Percentiles rank a stretch among this genome's conserved stretches.
Conservation (phyloP, 345 rosid genomes). For the Euphorbia lathyris region DNA sequence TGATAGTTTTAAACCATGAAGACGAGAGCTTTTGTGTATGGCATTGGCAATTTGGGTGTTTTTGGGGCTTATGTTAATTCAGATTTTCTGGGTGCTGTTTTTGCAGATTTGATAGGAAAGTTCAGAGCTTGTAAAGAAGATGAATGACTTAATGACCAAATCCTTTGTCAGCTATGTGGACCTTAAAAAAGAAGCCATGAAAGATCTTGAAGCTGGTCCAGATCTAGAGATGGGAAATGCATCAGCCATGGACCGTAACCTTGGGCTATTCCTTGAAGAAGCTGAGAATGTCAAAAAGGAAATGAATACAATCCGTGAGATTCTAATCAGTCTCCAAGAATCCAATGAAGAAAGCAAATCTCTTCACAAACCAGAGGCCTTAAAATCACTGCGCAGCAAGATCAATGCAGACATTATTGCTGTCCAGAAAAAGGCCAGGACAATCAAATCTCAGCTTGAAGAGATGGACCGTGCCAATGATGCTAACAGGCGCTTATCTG, state of each 20-base stretch:
- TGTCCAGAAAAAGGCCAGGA: slow-evolving; percentile 59
- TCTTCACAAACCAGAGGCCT: slow-evolving; percentile 68
- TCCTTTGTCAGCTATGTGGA: slow-evolving; percentile 91
- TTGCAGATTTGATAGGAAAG: slow-evolving; percentile 6
- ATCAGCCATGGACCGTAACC: slow-evolving; percentile 55
- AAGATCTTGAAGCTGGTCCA: slow-evolving; percentile 81
- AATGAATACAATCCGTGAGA: slow-evolving; percentile 64
- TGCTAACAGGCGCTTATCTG: slow-evolving; percentile 78
- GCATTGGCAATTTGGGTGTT: too few relatives aligned
- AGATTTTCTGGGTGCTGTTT: neutral
- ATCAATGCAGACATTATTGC: slow-evolving; percentile 70
- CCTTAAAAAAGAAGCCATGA: slow-evolving; percentile 87
- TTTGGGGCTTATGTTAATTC: neutral
- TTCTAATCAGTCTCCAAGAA: slow-evolving; percentile 55
- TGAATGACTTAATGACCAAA: slow-evolving; percentile 97
- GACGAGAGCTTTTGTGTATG: neutral
- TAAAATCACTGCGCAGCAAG: slow-evolving; percentile 55
- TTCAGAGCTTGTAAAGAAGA: slow-evolving; percentile 38
- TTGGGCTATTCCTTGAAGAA: slow-evolving; percentile 75
- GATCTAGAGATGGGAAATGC: slow-evolving; percentile 62
- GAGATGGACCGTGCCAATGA: slow-evolving; percentile 82
- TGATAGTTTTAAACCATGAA: too few relatives aligned
- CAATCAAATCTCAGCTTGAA: slow-evolving; percentile 63
- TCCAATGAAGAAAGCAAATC: slow-evolving; percentile 79
- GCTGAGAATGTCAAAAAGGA: slow-evolving; percentile 88